Base-by-base conservation (phyloP, 805 yeast species). In the Lipomyces yamadae region DNA sequence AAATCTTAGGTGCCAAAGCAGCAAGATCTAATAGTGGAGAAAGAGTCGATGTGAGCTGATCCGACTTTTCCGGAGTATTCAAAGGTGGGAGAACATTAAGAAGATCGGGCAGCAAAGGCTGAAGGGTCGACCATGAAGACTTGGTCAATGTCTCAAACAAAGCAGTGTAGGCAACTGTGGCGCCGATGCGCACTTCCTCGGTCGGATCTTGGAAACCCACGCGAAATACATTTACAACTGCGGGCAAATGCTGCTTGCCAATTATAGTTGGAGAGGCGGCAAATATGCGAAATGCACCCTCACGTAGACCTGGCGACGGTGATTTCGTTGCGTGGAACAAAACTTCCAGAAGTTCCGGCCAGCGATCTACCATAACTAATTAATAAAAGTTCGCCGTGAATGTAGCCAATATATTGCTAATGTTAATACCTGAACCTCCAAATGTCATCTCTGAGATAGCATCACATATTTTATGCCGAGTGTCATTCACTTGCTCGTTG, bases 1-100 rank as follows among this genome's bases (percentile, higher is more conserved):
- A 95, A 86, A 95, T 86, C 76, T 93, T 94, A 62, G 99, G 98
- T 7, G 98, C 98, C 67, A 93, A 80, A 70, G 89, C 94, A 8
- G 93, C 97, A 67, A 95, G 83, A 73, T 95, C 98, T 63, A 93
- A 92, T 72, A 95, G 81, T 6, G 92, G 85, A 77, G 92, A 97
- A 71, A 95, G 84, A n/a, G 93, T 97, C 4, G 92, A 84, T 0
- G 97, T 88, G 70, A 95, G 84, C 5, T 97, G 91, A 15, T 84
- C 81, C 66, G 91, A 95, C 74, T 92, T 90, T 56, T 94, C 93
- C 74, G 83, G 86, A 69, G 86, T 88, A 67, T 92, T 82, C 68
- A 95, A 85, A 72, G 92, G 88, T 61, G 97, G 97, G 73, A 95
- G 83, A 56, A 96, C 90, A 77, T 91, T 91, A 72, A 95, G 82